These are phyloP conservation scores for Coniella lustricola DNA, from an alignment of 2,329 filamentous ascomycete species.

Conservation along the genomic window DNA sequence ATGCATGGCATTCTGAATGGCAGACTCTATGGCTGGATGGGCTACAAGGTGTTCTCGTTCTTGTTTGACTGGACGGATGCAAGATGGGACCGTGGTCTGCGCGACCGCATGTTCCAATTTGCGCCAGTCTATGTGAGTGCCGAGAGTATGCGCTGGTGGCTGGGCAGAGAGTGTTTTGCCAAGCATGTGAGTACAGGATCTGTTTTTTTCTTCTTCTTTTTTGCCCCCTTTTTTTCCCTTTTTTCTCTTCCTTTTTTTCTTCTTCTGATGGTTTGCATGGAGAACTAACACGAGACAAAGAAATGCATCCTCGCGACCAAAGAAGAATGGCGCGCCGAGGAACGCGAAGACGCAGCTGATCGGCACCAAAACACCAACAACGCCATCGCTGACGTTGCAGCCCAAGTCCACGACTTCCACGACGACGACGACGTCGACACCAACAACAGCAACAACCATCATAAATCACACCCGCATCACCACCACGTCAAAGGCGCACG, in stretches of 20 bases:
- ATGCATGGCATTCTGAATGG: conserved; percentile 65
- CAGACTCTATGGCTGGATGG: conserved; percentile 68
- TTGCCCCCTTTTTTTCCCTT: background rate
- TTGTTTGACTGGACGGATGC: conserved; percentile 82
- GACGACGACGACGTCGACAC: conserved; percentile 3
- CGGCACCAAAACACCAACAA: too few species aligned
- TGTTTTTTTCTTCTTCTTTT: background rate
- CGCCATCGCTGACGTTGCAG: conserved; percentile 8
- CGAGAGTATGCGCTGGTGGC: conserved; percentile 93
- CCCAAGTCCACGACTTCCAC: background rate
- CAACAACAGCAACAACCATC: conserved; percentile 18
- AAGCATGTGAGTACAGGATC: conserved; percentile 22
- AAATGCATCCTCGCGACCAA: conserved; percentile 80
- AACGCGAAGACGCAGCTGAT: conserved; percentile 49
- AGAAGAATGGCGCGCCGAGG: conserved; percentile 58
- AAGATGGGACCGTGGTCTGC: conserved; percentile 74
- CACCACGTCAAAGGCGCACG: conserved; percentile 41
- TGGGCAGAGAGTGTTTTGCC: conserved; percentile 53
- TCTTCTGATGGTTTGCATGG: too few species aligned
- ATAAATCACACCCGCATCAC: conserved; percentile 24
- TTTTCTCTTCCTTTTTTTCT: background rate
- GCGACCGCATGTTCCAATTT: conserved; percentile 84
- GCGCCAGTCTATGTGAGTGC: conserved; percentile 84
- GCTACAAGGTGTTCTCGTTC: conserved; percentile 84
- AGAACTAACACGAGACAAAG: conserved; percentile 35